phyloP scores from a whole-genome alignment of 2,329 filamentous ascomycete genomes.

The Ceratocystis eucalypticola region DNA sequence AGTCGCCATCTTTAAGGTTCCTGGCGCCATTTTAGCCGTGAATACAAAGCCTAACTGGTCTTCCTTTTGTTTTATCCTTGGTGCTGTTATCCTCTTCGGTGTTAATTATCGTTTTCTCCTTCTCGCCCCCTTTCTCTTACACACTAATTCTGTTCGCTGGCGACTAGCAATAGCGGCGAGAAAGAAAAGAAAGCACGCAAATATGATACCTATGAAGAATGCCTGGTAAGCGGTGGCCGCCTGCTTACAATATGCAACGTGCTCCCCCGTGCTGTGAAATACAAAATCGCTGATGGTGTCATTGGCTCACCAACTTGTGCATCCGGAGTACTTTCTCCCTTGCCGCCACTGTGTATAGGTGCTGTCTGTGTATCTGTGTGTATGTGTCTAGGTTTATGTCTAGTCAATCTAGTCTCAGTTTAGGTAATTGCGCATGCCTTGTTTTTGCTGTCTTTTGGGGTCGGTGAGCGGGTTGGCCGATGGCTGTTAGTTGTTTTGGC shows the following conservation, averaged over 20 bases:
- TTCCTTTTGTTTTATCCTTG: neutral
- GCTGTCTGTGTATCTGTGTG: neutral
- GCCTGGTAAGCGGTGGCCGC: neutral
- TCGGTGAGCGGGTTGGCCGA: neutral
- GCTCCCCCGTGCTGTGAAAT: neutral
- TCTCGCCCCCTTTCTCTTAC: neutral
- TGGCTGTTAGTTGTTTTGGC: neutral
- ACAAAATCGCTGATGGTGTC: neutral
- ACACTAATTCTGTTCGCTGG: neutral
- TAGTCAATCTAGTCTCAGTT: neutral
- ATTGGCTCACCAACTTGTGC: neutral
- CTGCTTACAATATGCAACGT: too few relatives aligned
- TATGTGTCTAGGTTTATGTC: neutral
- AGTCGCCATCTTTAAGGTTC: neutral
- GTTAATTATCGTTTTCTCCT: neutral
- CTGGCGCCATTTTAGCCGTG: conserved; percentile 3
- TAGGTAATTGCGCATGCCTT: neutral
- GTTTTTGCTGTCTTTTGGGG: neutral
- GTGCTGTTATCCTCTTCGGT: neutral
- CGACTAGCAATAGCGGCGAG: neutral
- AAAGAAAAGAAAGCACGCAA: neutral
- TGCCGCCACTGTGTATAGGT: neutral
- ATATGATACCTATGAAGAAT: neutral
- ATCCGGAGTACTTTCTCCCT: neutral
- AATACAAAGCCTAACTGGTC: neutral